Evolutionary conservation across 306 rosid genomes (phyloP), one percentile per base, ranked within the genome.

Genomic region (Alnus glutinosa): DNA sequence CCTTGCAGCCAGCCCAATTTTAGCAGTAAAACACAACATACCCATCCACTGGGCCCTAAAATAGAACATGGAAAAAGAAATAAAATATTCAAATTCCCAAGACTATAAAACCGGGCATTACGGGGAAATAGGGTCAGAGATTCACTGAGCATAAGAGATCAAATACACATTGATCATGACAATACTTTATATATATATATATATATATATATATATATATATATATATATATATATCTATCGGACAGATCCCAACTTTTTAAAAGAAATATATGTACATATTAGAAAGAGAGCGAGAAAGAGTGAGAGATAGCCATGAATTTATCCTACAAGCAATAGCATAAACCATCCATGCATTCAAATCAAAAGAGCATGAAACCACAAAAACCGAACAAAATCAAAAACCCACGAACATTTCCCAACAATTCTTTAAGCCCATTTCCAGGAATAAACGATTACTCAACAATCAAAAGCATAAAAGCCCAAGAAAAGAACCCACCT

Each of bases 311-410:
- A 66, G 15, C 6, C 6, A 16, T 66, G 19, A 84, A 75, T 70
- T 70, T 67, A 66, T 62, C 16, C 42, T 51, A 78, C 16, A 59
- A 74, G 44, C 44, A 34, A 79, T 49, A 72, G 62, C 66, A 72
- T 36, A 75, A 62, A 62, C 66, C 67, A 79, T 48, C 75, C 88
- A 88, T 88, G 91, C 92, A 87, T 78, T 80, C 67, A 76, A 76
- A 71, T 54, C 14, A 74, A 9, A 75, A 12, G 74, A 72, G 44
- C 79, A 76, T 71, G 52, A 73, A 77, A 73, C 64, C 70, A 34
- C 39, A 47, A 15, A 47, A 57, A 68, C 57, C 72, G 3, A 75
- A 76, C 64, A 70, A 78, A 70, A 42, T 39, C 42, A 9, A 64
- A 63, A 77, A 42, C n/a, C 36, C 74, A 76, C 7, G 55, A 79